Evolutionary conservation across 257 asterid species (phyloP), one percentile per base, ranked within the genome.

Genomic region (Ballota nigra): DNA sequence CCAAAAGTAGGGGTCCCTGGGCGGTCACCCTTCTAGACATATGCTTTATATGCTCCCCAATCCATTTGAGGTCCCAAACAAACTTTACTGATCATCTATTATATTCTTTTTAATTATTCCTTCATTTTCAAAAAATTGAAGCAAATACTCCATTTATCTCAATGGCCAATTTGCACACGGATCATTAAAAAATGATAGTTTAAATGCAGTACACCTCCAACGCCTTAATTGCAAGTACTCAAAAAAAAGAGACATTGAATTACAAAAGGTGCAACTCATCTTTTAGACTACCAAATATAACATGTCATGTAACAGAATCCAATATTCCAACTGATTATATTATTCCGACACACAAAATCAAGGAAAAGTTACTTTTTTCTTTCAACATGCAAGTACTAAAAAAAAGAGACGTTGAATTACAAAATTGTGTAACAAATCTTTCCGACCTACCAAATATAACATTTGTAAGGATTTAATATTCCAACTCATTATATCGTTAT

Each of bases 91-190:
- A 60, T 28, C 20, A 59, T 52, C 58, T 19, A 13, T 20, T 33
- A 55, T 15, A 12, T 23, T 72, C 47, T 67, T 60, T 56, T 40
- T 52, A 13, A 41, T 77, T 36, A 49, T 26, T 72, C 51, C 33
- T 59, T 60, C 19, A 38, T 40, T 40, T 62, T 4, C 10, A 19
- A 26, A 40, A 8, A 40, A 40, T 34, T 34, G 41, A 34, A 34
- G 41, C 41, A 34, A n/a, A n/a, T n/a, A n/a, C n/a, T n/a, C n/a
- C n/a, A 34, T 34, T 34, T 8, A 63, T 6, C 68, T 55, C 55
- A 40, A 68, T n/a, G 49, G 58, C 70, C 55, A 36, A 34, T 60
- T 16, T 33, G 56, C 10, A 24, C 55, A 45, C 29, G 19, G 13
- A 38, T 49, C 8, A 28, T 31, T 26, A 29, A 18, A 45, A 28